Percentiles rank a stretch among this genome's conserved stretches.
Conservation (phyloP, 108 stramenopile genomes). For the Chaetoceros muelleri region DNA sequence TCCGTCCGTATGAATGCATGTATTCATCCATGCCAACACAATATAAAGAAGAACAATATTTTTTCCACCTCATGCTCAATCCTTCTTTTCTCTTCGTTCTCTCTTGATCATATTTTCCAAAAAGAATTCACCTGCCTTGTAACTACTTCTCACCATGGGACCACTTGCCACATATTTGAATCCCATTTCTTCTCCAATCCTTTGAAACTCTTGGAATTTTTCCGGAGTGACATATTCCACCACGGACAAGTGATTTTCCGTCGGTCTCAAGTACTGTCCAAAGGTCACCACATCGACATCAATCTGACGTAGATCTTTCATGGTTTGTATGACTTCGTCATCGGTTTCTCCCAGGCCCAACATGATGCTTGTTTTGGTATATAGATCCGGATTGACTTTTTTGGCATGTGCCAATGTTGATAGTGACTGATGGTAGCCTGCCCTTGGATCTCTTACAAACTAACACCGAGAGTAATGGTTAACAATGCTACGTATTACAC, state of each 20-base stretch:
- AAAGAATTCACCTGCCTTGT: slow-evolving; percentile 97
- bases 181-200: slow-evolving; percentile 84
- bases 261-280: slow-evolving; percentile 97
- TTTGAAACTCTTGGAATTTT: slow-evolving; percentile 77
- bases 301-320: slow-evolving; percentile 85
- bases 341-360: slow-evolving; percentile 97
- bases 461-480: too few relatives aligned
- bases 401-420: slow-evolving; percentile 84
- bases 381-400: slow-evolving; percentile 52
- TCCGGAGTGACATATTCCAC: slow-evolving; percentile 95
- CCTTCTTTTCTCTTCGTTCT: slow-evolving; percentile 45
- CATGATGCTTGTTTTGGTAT: slow-evolving; percentile 96
- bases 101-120: slow-evolving; percentile 85
- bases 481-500: too few relatives aligned
- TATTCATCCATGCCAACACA: too few relatives aligned
- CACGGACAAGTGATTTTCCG: slow-evolving; percentile 88
- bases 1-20: too few relatives aligned
- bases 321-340: slow-evolving; percentile 91
- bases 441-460: slow-evolving; percentile 86
- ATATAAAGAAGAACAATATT: too few relatives aligned
- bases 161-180: slow-evolving; percentile 98
- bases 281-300: slow-evolving; percentile 97
- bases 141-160: slow-evolving; percentile 92
- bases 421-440: slow-evolving; percentile 88
- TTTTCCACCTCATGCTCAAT: too few relatives aligned